Percentiles rank a stretch among this genome's conserved stretches.
Evolutionary conservation across 2,329 filamentous ascomycete genomes (phyloP).

Genomic region (Colletotrichum gigasporum): DNA sequence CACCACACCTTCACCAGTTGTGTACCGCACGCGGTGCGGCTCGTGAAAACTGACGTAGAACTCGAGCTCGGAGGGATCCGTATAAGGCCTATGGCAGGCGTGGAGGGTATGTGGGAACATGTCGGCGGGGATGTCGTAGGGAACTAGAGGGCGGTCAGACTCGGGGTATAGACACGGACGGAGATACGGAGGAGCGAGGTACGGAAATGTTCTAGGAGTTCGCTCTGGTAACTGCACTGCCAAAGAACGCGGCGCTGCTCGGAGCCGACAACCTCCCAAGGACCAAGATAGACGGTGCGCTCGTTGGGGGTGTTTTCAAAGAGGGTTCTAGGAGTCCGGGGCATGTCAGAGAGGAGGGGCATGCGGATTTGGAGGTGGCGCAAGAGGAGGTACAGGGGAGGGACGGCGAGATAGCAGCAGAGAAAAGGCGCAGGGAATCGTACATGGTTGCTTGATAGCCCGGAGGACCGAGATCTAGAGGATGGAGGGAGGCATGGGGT

Average conservation of each 20-base stretch:
- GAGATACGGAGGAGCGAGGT: slow-evolving; percentile 35
- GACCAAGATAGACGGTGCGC: slow-evolving; percentile 61
- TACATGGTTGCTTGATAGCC: slow-evolving; percentile 66
- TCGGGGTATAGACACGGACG: background rate
- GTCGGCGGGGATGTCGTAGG: slow-evolving; percentile 54
- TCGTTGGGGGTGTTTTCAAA: slow-evolving; percentile 60
- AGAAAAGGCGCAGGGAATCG: slow-evolving; percentile 23
- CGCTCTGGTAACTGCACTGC: slow-evolving; percentile 62
- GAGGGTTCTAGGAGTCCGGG: slow-evolving; percentile 50
- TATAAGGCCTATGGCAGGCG: slow-evolving; percentile 59
- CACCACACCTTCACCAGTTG: slow-evolving; percentile 54
- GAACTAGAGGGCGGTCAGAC: slow-evolving; percentile 46
- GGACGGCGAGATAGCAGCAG: slow-evolving; percentile 21
- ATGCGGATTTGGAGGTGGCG: background rate
- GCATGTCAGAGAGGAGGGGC: slow-evolving; percentile 17
- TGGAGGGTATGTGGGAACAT: slow-evolving; percentile 60
- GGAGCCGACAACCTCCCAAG: slow-evolving; percentile 59
- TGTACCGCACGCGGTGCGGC: slow-evolving; percentile 59
- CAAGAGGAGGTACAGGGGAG: background rate
- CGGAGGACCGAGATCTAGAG: slow-evolving; percentile 61
- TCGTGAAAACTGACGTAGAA: slow-evolving; percentile 58
- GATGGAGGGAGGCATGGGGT: slow-evolving; percentile 50
- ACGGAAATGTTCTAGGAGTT: slow-evolving; percentile 62
- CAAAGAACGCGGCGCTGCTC: slow-evolving; percentile 60
- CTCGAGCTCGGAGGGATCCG: slow-evolving; percentile 60